phyloP scores from a whole-genome alignment of 2,329 filamentous ascomycete genomes.

The Elsinoe perseae region DNA sequence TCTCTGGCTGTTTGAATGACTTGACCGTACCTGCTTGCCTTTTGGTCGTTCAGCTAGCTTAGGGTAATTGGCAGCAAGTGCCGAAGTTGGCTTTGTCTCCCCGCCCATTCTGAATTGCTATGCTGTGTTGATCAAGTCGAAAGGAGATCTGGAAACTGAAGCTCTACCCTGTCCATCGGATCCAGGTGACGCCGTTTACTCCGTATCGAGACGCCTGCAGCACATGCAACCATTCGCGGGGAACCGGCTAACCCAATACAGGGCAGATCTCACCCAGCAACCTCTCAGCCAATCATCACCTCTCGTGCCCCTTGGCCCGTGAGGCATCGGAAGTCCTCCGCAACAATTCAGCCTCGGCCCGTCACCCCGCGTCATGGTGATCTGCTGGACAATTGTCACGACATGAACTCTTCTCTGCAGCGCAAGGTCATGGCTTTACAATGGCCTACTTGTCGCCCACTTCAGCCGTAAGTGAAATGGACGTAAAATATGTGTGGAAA shows the following conservation, averaged over 20 bases:
- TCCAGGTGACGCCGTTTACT: constrained; percentile 5
- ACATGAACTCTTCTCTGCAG: neutral
- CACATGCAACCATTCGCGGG: too few species aligned
- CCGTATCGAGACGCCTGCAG: neutral
- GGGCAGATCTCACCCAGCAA: neutral
- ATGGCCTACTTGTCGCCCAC: constrained; percentile 21
- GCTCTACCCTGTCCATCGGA: neutral
- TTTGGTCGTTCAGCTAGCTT: constrained; percentile 46
- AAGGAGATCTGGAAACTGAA: neutral
- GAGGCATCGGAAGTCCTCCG: neutral
- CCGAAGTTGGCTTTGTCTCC: constrained; percentile 26
- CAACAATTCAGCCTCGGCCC: neutral
- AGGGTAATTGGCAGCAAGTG: constrained; percentile 38
- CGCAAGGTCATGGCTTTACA: neutral
- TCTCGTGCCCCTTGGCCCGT: neutral
- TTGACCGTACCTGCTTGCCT: constrained; percentile 52
- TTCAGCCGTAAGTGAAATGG: constrained; percentile 12
- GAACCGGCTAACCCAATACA: neutral
- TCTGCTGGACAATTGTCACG: neutral
- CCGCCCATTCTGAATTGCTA: constrained; percentile 29
- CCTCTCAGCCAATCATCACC: neutral
- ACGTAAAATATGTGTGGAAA: neutral
- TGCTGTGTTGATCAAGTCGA: neutral
- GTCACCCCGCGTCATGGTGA: constrained; percentile 4
- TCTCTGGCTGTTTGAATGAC: neutral